Conservation (phyloP, 2,329 filamentous ascomycete species). For the Curvularia eragrostidis region DNA sequence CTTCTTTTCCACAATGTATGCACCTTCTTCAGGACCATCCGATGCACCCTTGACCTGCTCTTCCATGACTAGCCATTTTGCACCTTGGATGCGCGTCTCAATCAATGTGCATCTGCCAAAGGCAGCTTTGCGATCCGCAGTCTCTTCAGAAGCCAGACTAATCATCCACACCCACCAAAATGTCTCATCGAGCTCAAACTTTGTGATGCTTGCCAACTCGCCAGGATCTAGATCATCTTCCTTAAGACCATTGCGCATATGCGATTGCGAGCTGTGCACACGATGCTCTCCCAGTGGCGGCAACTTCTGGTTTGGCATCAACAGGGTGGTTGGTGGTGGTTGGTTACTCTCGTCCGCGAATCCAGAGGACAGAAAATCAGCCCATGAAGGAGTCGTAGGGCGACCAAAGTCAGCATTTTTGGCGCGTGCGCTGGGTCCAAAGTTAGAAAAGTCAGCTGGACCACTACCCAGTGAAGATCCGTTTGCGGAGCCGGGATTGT, state of each 20-base stretch:
- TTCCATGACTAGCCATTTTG: slow-evolving; percentile 93
- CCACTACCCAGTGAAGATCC: slow-evolving; percentile 32
- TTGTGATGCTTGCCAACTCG: slow-evolving; percentile 89
- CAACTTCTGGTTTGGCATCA: slow-evolving; percentile 92
- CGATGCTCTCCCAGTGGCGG: slow-evolving; percentile 78
- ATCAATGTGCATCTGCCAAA: slow-evolving; percentile 93
- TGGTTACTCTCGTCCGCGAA: slow-evolving; percentile 79
- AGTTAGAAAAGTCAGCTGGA: slow-evolving; percentile 75
- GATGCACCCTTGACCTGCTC: slow-evolving; percentile 95
- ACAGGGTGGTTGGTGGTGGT: slow-evolving; percentile 68
- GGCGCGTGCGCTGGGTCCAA: slow-evolving; percentile 72
- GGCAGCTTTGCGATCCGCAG: slow-evolving; percentile 81
- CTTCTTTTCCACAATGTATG: slow-evolving; percentile 96
- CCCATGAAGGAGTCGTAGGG: slow-evolving; percentile 97
- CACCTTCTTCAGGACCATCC: slow-evolving; percentile 80
- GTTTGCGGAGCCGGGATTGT: slow-evolving; percentile 62
- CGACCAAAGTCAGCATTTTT: slow-evolving; percentile 71
- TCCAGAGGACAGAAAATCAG: slow-evolving; percentile 93
- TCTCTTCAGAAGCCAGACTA: slow-evolving; percentile 90
- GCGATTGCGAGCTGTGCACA: slow-evolving; percentile 86
- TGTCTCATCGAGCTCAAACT: slow-evolving; percentile 86
- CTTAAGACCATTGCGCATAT: slow-evolving; percentile 66
- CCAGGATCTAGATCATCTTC: slow-evolving; percentile 82
- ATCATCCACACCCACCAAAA: slow-evolving; percentile 99
- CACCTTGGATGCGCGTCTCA: slow-evolving; percentile 81